Evolutionary conservation across 2,329 filamentous ascomycete species (phyloP).

Genomic region (Ascochyta viciae-villosae): DNA sequence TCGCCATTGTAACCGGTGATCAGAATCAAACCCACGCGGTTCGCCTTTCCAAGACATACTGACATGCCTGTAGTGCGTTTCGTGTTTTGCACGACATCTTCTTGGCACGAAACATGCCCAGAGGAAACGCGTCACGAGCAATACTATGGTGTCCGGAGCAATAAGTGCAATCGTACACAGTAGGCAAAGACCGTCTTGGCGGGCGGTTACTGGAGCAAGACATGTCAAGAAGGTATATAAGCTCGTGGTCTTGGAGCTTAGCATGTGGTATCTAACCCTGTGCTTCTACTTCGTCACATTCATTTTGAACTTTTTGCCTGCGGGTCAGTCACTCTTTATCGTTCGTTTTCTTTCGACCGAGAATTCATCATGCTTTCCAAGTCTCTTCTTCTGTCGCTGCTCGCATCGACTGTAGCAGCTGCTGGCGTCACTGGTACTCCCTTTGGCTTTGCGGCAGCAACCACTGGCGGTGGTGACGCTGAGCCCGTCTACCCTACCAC

Average conservation of each 20-base stretch:
- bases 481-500: constrained; percentile 23
- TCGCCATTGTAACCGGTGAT: not conserved
- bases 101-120: constrained; percentile 8
- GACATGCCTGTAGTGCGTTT: constrained; percentile 13
- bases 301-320: constrained; percentile 4
- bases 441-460: constrained; percentile 23
- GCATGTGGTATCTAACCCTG: not conserved
- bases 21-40: not conserved
- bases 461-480: constrained; percentile 26
- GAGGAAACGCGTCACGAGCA: constrained; percentile 2
- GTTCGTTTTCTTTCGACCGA: not conserved
- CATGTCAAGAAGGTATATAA: not conserved
- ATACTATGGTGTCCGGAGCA: too few relatives aligned
- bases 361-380: constrained; percentile 14
- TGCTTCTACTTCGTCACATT: constrained; percentile 6
- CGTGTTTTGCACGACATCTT: constrained; percentile 1
- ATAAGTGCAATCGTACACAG: not conserved
- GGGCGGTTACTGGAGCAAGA: not conserved
- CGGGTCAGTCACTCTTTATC: constrained; percentile 19
- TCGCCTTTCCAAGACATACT: not conserved
- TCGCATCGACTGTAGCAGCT: constrained; percentile 15
- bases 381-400: constrained; percentile 14
- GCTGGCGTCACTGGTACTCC: constrained; percentile 23
- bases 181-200: not conserved
- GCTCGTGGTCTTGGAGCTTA: not conserved